Evolutionary conservation across 1,284 basidiomycete genomes (phyloP), one percentile per base, ranked within the genome.

Genomic region (Trichosporon sp.): DNA sequence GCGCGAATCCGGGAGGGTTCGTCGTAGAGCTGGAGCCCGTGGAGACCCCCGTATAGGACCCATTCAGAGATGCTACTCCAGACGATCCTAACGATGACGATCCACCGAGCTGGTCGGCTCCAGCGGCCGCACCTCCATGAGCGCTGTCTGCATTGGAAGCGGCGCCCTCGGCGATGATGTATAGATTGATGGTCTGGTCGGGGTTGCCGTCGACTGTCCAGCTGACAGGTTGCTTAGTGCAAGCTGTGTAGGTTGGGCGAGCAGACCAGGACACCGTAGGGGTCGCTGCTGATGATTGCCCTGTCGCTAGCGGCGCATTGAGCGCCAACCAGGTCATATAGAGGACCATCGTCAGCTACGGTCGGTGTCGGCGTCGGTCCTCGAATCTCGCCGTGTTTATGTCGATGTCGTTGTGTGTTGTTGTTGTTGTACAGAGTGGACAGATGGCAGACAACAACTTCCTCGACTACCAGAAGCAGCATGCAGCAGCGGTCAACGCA

Each of bases 331-430:
- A 29, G 49, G 25, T 27, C 49, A 54, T 14, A 9, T 31, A 54
- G 49, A 54, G 49, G 49, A 31, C 49, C 49, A 54, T 54, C 49
- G 49, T 54, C 49, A 54, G 49, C 49, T 54, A 54, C 11, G 25
- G 25, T 29, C 49, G 49, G 27, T 31, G 27, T n/a, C 27, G 49
- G 27, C 14, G 16, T 54, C 49, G 49, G 13, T 14, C 46, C 14
- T 29, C 25, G 49, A 29, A 29, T 54, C 16, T 54, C 49, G 49
- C 16, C 14, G 25, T 54, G 49, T 54, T 54, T 54, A 29, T 54
- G 49, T 29, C n/a, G 49, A n/a, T 54, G 4, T 31, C 19, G 19
- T 9, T 31, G 25, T 29, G n/a, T 29, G 49, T n/a, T 31, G 49
- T 31, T 54, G 46, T 5, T 27, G 46, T 27, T 21, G 44, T 27